phyloP scores from a whole-genome alignment of 495 filamentous ascomycete species.

The Xylaria telfairii region DNA sequence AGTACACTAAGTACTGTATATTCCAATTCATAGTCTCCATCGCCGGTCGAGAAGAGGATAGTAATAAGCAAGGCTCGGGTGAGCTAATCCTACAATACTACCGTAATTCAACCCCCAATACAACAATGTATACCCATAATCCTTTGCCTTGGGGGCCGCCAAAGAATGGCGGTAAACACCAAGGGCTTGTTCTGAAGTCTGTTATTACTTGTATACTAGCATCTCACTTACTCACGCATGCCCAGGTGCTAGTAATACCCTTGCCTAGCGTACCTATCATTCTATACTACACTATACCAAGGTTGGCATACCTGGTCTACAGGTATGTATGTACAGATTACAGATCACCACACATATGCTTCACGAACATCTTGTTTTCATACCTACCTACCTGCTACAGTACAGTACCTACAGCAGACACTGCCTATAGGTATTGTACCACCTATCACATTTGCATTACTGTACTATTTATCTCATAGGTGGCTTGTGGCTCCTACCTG shows the following conservation, averaged over 20 bases:
- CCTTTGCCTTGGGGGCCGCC: background rate
- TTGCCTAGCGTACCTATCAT: background rate
- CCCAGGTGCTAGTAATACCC: background rate
- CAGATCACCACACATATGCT: background rate
- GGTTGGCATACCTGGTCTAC: too few species aligned
- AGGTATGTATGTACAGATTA: too few species aligned
- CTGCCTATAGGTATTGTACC: background rate
- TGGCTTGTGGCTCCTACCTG: background rate
- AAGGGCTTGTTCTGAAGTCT: background rate
- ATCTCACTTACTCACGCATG: too few species aligned
- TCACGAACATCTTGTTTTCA: background rate
- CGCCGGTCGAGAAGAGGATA: background rate
- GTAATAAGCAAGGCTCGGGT: background rate
- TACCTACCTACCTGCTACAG: background rate
- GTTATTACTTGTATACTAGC: background rate
- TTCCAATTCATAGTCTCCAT: constrained; percentile 3
- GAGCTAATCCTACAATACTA: constrained; percentile 2
- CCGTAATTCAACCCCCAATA: constrained; percentile 3
- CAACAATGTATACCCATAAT: background rate
- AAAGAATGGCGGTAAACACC: background rate
- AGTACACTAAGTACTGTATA: background rate
- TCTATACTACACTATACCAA: background rate
- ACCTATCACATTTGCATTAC: background rate
- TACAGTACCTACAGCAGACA: too few species aligned
- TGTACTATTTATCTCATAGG: background rate